Base-by-base conservation (phyloP, 768 basidiomycete species). In the Rhizopogon roseolus region DNA sequence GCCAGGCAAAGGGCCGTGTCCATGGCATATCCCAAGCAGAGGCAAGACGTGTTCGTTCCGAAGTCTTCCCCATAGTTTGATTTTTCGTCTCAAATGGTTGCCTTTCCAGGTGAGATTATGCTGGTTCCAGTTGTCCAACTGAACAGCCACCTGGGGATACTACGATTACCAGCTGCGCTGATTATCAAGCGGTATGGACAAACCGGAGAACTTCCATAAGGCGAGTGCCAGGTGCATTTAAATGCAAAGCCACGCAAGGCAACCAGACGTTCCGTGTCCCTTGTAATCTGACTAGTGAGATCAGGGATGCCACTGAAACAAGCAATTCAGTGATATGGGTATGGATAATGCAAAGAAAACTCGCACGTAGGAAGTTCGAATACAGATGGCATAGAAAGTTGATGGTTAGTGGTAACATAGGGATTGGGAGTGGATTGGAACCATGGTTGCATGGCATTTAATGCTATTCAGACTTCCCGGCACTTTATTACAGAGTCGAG, bases 1-100 rank as follows among this genome's bases (percentile, higher is more conserved):
- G 7, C n/a, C 60, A 1, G 10, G 39, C 13, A 13, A 36, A 38
- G 60, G 57, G 7, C 65, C 66, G 53, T 66, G 67, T 2, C 60
- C 65, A 2, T 53, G 49, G 5, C 55, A 55, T 11, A 62, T 52
- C 4, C 67, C 68, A 14, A 62, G 57, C 19, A 70, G 57, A 0
- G 66, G 67, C 19, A 71, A 53, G 0, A 71, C 32, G 36, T 68
- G 61, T n/a, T 11, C 7, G 40, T 69, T 62, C 1, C 58, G 13
- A 0, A 71, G 55, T 34, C 57, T 36, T 44, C 45, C 59, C 69
- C 67, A 70, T 28, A 66, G 63, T 8, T 58, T 61, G 7, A 69
- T 54, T 32, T 69, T 67, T 36, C 63, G 60, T 36, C 34, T 36
- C 34, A 36, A 10, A 32, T 32, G 29, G 8, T 10, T 8, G 29